phyloP scores from a whole-genome alignment of 1,284 basidiomycete species.

The Austroboletus novae-zelandiae region DNA sequence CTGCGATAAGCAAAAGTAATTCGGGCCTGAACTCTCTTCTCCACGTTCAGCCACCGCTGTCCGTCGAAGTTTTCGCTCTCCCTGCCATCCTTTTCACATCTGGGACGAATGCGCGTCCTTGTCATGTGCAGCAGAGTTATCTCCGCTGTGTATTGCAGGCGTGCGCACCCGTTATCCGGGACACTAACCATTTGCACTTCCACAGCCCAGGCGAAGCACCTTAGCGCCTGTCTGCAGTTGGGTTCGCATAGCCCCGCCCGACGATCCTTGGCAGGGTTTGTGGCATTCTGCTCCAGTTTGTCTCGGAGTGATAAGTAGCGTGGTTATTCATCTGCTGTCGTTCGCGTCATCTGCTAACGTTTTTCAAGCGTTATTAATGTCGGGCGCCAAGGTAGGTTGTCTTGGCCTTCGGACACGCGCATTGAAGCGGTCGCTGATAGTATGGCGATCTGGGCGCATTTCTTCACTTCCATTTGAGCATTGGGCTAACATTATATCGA shows the following conservation, averaged over 20 bases:
- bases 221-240: neutral
- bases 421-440: neutral
- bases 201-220: slow-evolving; percentile 4
- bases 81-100: neutral
- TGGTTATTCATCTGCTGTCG: neutral
- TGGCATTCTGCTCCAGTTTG: neutral
- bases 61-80: no score
- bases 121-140: slow-evolving; percentile 24
- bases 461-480: no score
- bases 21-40: no score
- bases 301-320: neutral
- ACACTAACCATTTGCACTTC: neutral
- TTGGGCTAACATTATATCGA: no score
- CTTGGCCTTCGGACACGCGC: neutral
- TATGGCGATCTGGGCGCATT: neutral
- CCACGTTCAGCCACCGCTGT: no score
- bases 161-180: slow-evolving; percentile 23
- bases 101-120: slow-evolving; percentile 24
- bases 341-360: no score
- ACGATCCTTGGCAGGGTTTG: neutral
- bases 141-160: slow-evolving; percentile 28
- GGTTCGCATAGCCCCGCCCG: neutral
- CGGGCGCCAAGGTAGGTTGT: neutral
- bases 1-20: no score
- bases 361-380: neutral